A percentile compares a stretch with the other conserved stretches of the same genome.
Evolutionary conservation across 331 rosid species (phyloP).

Genomic region (Pyracantha coccinea): DNA sequence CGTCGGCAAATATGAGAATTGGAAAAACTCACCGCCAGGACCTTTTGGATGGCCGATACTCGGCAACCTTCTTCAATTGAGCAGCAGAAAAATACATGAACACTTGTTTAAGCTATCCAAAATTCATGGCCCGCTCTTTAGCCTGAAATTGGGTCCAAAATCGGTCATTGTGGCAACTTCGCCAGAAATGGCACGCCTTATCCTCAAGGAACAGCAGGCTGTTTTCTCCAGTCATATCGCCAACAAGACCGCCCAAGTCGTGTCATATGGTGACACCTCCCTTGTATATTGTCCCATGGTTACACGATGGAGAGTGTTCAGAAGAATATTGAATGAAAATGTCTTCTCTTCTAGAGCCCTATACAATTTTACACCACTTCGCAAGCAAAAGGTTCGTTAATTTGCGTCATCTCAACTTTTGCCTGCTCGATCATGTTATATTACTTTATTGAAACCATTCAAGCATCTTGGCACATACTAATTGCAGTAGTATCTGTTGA

Average conservation of each 20-base stretch:
- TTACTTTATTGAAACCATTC: too few relatives aligned
- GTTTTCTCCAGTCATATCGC: neutral
- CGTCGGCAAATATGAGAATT: neutral
- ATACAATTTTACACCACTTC: neutral
- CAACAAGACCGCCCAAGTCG: neutral
- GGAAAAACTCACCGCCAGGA: neutral
- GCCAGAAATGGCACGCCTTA: neutral
- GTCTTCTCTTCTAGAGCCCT: neutral
- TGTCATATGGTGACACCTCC: neutral
- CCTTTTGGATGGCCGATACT: neutral
- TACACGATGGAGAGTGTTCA: neutral
- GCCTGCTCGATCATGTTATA: too few relatives aligned
- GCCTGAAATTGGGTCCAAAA: neutral
- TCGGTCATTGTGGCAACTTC: neutral
- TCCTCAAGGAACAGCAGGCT: neutral
- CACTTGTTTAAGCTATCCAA: neutral
- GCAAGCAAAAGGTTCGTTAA: neutral
- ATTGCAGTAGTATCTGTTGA: too few relatives aligned
- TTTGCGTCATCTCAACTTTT: too few relatives aligned
- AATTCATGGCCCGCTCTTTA: neutral
- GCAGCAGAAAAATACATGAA: neutral
- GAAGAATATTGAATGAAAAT: neutral
- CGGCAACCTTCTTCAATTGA: neutral
- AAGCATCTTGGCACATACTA: too few relatives aligned
- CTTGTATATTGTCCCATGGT: neutral